Base-by-base conservation (phyloP, 2,329 filamentous ascomycete genomes). In the Penicillium sp. region DNA sequence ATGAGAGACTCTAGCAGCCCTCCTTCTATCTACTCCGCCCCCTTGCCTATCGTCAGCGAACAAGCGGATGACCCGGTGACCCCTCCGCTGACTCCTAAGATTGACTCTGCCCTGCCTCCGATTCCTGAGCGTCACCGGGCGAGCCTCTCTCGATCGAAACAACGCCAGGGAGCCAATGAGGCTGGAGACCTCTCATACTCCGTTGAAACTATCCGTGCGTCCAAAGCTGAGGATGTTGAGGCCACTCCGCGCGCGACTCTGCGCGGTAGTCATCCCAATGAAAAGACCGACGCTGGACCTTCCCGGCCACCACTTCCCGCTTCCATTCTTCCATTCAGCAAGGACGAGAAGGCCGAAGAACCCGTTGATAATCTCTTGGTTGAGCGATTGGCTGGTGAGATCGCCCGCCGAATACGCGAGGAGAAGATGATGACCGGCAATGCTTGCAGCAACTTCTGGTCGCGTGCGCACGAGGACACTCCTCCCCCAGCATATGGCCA, bases 341-440 rank as follows among this genome's bases (percentile, higher is more conserved):
- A 71, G 26, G 57, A 62, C n/a, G 62, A 70, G 4, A 63, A 60
- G 5, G 42, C 59, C 23, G 65, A 70, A 29, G 66, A 65, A 15
- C 70, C 78, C 23, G 67, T 79, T n/a, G 76, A 80, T 53, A 74
- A 77, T 56, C 71, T 70, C 4, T 70, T 75, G 63, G 74, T 78
- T 47, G 73, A 75, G 63, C 72, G 96, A 77, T 94, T 99, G 84
- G 92, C 93, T 5, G 87, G 86, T 58, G 94, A 97, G 72, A 93
- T 97, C 64, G 90, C 91, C 33, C 71, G 71, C 55, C 87, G 90
- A 51, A 90, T 95, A 59, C 89, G 93, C 60, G 89, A 96, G 62
- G 89, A 96, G 74, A 94, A 96, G 74, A 68, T 70, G 42, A 64
- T 71, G 46, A 52, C 62, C 18, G 62, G 58, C 45, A 67, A 63